phyloP scores from a whole-genome alignment of 768 basidiomycete species.

The Rhodocollybia butyracea region DNA sequence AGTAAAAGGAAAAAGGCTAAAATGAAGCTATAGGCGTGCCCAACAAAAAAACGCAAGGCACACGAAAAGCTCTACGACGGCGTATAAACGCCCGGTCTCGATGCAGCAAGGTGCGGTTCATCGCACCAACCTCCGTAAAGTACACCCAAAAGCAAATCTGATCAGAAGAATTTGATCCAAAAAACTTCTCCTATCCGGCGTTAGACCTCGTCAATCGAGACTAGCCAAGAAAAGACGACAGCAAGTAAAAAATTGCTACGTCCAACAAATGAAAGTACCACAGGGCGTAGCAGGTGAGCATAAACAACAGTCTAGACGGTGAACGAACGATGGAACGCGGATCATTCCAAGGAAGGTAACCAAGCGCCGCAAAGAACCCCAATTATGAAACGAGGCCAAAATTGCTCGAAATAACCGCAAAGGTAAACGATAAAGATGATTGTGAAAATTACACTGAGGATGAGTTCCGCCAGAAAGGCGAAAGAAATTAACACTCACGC shows the following conservation, averaged over 20 bases:
- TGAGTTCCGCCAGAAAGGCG: slow-evolving; percentile 20
- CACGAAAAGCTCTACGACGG: background rate
- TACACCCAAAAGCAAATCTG: slow-evolving; percentile 6
- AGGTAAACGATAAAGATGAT: background rate
- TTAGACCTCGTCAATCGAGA: background rate
- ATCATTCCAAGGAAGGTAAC: slow-evolving; percentile 1
- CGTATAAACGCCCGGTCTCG: slow-evolving; percentile 1
- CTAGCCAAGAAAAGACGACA: background rate
- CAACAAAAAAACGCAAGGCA: background rate
- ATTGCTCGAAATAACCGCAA: background rate
- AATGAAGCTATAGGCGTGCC: background rate
- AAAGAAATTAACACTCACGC: slow-evolving; percentile 46
- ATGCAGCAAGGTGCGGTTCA: background rate
- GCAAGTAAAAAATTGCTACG: background rate
- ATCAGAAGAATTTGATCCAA: background rate
- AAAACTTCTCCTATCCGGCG: background rate
- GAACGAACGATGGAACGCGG: background rate
- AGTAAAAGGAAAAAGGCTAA: background rate
- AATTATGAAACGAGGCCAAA: slow-evolving; percentile 19
- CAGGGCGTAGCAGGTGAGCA: background rate
- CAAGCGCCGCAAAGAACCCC: slow-evolving; percentile 6
- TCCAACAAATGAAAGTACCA: background rate
- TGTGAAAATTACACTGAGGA: no score
- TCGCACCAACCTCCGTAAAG: background rate
- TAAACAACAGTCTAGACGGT: no score